phyloP scores from a whole-genome alignment of 163 green algal species.

The Chloromonas sp. region DNA sequence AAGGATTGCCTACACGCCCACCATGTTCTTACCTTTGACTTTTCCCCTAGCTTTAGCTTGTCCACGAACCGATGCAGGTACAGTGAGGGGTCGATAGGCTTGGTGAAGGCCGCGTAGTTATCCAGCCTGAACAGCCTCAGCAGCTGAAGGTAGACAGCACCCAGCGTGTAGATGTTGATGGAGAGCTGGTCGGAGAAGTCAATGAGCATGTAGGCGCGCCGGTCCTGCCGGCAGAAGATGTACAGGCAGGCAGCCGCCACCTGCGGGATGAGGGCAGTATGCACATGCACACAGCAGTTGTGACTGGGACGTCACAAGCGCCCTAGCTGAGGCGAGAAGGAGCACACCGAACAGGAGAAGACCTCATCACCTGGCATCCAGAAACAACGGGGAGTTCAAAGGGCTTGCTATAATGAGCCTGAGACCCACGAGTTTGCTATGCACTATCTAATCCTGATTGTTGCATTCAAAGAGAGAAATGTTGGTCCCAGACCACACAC shows the following conservation, averaged over 20 bases:
- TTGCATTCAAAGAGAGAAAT: too few relatives aligned
- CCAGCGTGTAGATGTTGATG: slow-evolving; percentile 76
- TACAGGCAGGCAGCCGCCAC: slow-evolving; percentile 94
- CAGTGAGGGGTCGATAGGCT: slow-evolving; percentile 88
- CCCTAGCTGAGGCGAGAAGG: too few relatives aligned
- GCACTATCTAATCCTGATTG: too few relatives aligned
- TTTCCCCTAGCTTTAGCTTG: slow-evolving; percentile 26
- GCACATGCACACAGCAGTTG: too few relatives aligned
- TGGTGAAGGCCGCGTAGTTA: slow-evolving; percentile 41
- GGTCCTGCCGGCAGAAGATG: slow-evolving; percentile 92
- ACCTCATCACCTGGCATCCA: neutral
- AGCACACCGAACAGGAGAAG: neutral
- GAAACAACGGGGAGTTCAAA: neutral
- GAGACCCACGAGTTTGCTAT: too few relatives aligned
- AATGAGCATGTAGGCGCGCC: slow-evolving; percentile 92
- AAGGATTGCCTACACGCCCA: too few relatives aligned
- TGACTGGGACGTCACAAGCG: too few relatives aligned
- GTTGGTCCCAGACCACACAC: slow-evolving; percentile 20
- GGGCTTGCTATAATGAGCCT: too few relatives aligned
- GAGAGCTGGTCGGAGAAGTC: slow-evolving; percentile 80
- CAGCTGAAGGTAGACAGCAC: slow-evolving; percentile 74
- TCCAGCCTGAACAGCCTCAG: slow-evolving; percentile 76
- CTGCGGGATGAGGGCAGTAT: slow-evolving; percentile 15
- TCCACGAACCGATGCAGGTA: slow-evolving; percentile 95
- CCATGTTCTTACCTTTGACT: too few relatives aligned